phyloP scores from a whole-genome alignment of 805 yeast genomes.

The Wickerhamiella domercqiae region DNA sequence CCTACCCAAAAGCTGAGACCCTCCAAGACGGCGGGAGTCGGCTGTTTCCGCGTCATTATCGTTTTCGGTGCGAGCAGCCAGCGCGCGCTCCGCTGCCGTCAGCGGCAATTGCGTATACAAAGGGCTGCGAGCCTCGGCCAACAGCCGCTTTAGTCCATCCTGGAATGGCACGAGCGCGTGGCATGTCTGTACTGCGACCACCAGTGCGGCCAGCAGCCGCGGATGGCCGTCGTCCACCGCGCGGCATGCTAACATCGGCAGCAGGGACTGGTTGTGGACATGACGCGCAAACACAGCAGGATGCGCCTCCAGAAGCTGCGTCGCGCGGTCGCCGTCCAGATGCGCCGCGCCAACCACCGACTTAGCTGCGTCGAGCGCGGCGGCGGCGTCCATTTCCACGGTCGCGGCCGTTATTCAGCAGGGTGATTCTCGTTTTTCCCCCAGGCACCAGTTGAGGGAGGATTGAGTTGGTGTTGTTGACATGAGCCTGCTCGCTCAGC shows the following conservation, averaged over 20 bases:
- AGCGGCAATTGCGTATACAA: background rate
- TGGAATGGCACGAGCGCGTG: slow-evolving; percentile 5
- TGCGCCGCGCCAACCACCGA: background rate
- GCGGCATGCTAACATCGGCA: slow-evolving; percentile 4
- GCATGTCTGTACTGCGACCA: slow-evolving; percentile 1
- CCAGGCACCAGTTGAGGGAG: too few relatives aligned
- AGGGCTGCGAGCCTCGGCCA: background rate
- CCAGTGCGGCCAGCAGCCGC: slow-evolving; percentile 2
- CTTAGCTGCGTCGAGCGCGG: slow-evolving; percentile 2
- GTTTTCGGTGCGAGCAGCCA: too few relatives aligned
- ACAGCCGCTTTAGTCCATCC: background rate
- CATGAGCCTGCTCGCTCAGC: slow-evolving; percentile 19
- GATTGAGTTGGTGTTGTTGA: too few relatives aligned
- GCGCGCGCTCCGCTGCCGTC: background rate
- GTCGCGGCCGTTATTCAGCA: too few relatives aligned
- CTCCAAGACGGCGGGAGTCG: too few relatives aligned
- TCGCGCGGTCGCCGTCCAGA: background rate
- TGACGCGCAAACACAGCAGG: slow-evolving; percentile 3
- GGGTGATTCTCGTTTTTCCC: too few relatives aligned
- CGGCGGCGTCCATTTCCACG: too few relatives aligned
- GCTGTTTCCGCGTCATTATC: too few relatives aligned
- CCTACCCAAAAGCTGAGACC: too few relatives aligned
- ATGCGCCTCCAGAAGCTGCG: background rate
- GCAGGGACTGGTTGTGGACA: slow-evolving; percentile 7
- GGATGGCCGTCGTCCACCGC: background rate